phyloP scores from a whole-genome alignment of 352 stramenopile species.

The Globisporangium viniferum region DNA sequence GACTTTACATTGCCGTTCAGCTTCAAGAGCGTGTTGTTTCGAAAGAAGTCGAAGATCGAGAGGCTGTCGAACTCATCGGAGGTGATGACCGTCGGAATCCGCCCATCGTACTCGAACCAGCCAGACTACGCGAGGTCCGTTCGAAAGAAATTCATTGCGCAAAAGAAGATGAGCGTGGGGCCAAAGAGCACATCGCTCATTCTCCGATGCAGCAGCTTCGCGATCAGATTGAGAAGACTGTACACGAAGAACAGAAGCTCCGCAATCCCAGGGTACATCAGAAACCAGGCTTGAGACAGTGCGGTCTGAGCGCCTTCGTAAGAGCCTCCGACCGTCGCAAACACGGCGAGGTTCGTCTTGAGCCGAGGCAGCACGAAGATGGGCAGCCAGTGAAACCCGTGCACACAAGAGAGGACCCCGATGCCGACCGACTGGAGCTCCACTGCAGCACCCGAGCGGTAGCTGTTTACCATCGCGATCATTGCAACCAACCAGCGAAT shows the following conservation, averaged over 20 bases:
- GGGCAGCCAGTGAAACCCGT: slow-evolving; percentile 18
- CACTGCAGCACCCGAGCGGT: background rate
- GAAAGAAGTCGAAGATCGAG: slow-evolving; percentile 2
- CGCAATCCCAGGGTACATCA: slow-evolving; percentile 28
- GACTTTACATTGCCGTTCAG: slow-evolving; percentile 15
- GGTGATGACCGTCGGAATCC: background rate
- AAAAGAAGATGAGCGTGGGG: slow-evolving; percentile 20
- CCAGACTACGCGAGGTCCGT: background rate
- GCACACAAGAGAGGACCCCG: slow-evolving; percentile 17
- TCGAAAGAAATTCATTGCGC: slow-evolving; percentile 9
- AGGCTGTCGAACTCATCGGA: background rate
- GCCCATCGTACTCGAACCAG: slow-evolving; percentile 6
- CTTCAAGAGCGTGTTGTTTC: background rate
- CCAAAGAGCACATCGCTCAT: slow-evolving; percentile 27
- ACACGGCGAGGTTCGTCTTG: slow-evolving; percentile 20
- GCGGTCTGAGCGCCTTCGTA: slow-evolving; percentile 23
- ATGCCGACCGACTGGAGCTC: slow-evolving; percentile 11
- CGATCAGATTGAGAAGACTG: slow-evolving; percentile 23
- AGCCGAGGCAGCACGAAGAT: slow-evolving; percentile 21
- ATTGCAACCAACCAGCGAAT: slow-evolving; percentile 29
- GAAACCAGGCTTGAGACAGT: slow-evolving; percentile 23
- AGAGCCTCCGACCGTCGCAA: slow-evolving; percentile 20
- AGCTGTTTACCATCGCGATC: slow-evolving; percentile 6
- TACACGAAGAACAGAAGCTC: slow-evolving; percentile 25
- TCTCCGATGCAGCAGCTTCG: slow-evolving; percentile 14